Evolutionary conservation across 129 eudicot genomes (phyloP).

Genomic region (Chrysanthemum lavandulifolium): DNA sequence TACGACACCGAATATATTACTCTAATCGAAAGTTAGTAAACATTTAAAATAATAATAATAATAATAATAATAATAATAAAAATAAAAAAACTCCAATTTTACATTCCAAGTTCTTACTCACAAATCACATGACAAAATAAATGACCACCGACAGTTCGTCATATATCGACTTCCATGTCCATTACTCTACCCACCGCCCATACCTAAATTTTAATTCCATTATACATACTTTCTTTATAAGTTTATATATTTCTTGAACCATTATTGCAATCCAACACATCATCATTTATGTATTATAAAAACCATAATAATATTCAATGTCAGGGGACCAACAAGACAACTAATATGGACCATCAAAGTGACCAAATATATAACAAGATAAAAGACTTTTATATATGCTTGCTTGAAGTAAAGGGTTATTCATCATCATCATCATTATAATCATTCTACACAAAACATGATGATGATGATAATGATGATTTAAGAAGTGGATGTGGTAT

Average conservation of each 20-base stretch:
- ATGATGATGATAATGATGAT: conserved; percentile 19
- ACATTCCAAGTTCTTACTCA: no score
- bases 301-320: conserved; percentile 22
- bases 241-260: background rate
- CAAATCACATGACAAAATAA: no score
- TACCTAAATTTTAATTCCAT: conserved; percentile 4
- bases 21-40: no score
- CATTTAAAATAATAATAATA: no score
- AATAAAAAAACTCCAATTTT: no score
- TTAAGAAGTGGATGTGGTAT: conserved; percentile 21
- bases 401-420: conserved; percentile 29
- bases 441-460: background rate
- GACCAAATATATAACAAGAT: conserved; percentile 15
- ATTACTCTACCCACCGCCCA: conserved; percentile 28
- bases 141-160: conserved; percentile 29
- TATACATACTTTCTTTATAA: background rate
- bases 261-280: conserved; percentile 30
- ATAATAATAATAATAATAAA: no score
- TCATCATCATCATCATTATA: conserved; percentile 12
- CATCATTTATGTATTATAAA: background rate
- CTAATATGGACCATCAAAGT: conserved; percentile 18
- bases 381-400: conserved; percentile 17
- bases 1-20: no score
- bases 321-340: conserved; percentile 41
- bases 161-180: conserved; percentile 27